A percentile compares a stretch with the other conserved stretches of the same genome.
Conservation (phyloP, 2,329 filamentous ascomycete genomes). For the Pseudopithomyces maydicus region DNA sequence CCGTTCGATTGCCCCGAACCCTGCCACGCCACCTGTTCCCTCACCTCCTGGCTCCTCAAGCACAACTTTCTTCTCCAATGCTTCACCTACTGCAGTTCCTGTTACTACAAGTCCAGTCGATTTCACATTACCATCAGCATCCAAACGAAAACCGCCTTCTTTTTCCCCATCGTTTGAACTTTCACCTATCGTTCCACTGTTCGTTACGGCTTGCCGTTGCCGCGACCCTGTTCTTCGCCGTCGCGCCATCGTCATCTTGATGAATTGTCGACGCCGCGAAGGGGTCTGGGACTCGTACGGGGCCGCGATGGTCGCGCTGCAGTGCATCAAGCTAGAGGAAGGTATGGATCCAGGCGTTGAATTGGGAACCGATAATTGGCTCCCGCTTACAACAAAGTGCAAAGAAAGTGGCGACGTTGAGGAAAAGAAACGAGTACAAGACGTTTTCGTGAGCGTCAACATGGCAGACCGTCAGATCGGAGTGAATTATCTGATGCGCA, state of each 20-base stretch:
- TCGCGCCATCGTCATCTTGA: conserved; percentile 28
- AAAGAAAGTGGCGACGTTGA: conserved; percentile 11
- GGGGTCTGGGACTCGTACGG: conserved; percentile 34
- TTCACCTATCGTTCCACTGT: conserved; percentile 32
- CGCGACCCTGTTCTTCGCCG: conserved; percentile 33
- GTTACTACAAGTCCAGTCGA: not conserved
- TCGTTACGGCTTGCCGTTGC: conserved; percentile 30
- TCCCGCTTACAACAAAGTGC: conserved; percentile 17
- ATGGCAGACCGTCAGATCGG: conserved; percentile 23
- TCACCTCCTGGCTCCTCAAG: conserved; percentile 16
- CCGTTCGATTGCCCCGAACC: conserved; percentile 24
- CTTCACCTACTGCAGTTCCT: not conserved
- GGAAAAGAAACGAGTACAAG: conserved; percentile 23
- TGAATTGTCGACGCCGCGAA: conserved; percentile 30
- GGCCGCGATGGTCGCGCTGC: conserved; percentile 26
- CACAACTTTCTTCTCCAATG: conserved; percentile 16
- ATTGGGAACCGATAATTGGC: conserved; percentile 23
- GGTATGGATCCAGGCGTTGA: conserved; percentile 18
- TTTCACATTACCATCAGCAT: not conserved
- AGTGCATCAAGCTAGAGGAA: conserved; percentile 31
- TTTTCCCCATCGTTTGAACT: conserved; percentile 37
- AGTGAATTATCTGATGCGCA: conserved; percentile 25
- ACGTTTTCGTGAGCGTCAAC: conserved; percentile 29
- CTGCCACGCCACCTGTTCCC: conserved; percentile 12
- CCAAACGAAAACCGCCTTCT: conserved; percentile 17